These are phyloP conservation scores for Trametes coccinea DNA, from an alignment of 768 basidiomycete species.

Conservation along the genomic window DNA sequence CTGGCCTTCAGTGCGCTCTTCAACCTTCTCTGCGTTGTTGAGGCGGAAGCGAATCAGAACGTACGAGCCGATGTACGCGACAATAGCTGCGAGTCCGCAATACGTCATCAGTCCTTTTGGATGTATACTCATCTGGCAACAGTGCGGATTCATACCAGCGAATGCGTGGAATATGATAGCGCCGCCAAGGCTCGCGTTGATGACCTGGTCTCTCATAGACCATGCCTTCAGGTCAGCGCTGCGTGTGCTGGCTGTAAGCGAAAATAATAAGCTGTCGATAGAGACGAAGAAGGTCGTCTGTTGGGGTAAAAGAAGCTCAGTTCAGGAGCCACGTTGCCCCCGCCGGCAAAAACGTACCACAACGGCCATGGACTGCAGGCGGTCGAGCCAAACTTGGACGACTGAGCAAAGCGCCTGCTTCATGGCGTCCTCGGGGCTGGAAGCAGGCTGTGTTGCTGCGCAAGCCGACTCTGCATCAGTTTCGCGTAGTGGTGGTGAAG, in stretches of 20 bases:
- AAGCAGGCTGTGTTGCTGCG: not conserved
- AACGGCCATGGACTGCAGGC: slow-evolving; percentile 58
- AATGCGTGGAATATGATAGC: slow-evolving; percentile 44
- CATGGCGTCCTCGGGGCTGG: slow-evolving; percentile 11
- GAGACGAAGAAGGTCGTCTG: slow-evolving; percentile 67
- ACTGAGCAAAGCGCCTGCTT: slow-evolving; percentile 30
- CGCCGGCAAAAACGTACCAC: slow-evolving; percentile 43
- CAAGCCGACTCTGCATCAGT: not conserved
- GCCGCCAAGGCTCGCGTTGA: slow-evolving; percentile 22
- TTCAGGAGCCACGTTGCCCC: not conserved
- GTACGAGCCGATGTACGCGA: slow-evolving; percentile 58
- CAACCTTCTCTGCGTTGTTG: slow-evolving; percentile 43
- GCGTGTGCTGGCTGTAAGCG: slow-evolving; percentile 23
- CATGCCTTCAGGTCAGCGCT: slow-evolving; percentile 29
- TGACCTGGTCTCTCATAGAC: slow-evolving; percentile 20
- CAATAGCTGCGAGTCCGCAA: slow-evolving; percentile 34
- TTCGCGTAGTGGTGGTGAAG: no score
- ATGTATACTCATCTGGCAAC: no score
- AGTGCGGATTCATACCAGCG: slow-evolving; percentile 40
- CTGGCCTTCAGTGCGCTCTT: not conserved
- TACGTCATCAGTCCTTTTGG: not conserved
- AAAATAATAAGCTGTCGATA: slow-evolving; percentile 53
- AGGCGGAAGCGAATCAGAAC: slow-evolving; percentile 56
- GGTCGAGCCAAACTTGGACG: slow-evolving; percentile 60
- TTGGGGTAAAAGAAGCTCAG: not conserved